Base-by-base conservation (phyloP, 306 rosid genomes). In the Quercus bicolor region DNA sequence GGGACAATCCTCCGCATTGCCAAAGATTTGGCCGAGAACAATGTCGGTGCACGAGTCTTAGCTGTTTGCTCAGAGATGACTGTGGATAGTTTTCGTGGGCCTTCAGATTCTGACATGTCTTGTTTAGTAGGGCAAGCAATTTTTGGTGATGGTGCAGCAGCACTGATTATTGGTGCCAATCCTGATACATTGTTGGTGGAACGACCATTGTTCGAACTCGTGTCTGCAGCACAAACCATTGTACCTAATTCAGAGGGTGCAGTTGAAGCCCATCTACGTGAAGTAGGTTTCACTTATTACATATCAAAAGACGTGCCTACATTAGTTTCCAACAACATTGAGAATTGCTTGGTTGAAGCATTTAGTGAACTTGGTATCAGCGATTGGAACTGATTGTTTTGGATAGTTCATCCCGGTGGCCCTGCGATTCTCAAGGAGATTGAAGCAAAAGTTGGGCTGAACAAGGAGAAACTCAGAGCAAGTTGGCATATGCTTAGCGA, bases 91-190 rank as follows among this genome's bases (percentile, higher is more conserved):
- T 54, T 54, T 54, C 59, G 59, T 3, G 59, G 72, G 20, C 83
- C 86, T 1, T 33, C 59, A 3, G 80, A 78, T 1, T 16, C 73
- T 3, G 70, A 75, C 20, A 18, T 78, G 2, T 83, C 74, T 9
- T 74, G 64, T 26, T 2, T 83, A 48, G 74, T 83, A 5, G 74
- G 83, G 1, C 86, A 80, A 26, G 79, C 84, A 13, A 10, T 84
- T 6, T 84, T 84, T 18, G 75, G 77, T 0, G 87, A 84, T 0
- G 87, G 76, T 4, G 81, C 79, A 0, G 81, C 81, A 0, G 87
- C 79, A 0, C n/a, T 33, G 34, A 33, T 33, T 33, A 33, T 33
- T 33, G 34, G 34, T 33, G 34, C 34, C 34, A 1, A 33, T 33
- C 34, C 34, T 33, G 34, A 33, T 33, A 33, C 34, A 33, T 33